These are phyloP conservation scores for Saccharomyces pastorianus DNA, from an alignment of 1,139 yeast species.

Conservation along the genomic window DNA sequence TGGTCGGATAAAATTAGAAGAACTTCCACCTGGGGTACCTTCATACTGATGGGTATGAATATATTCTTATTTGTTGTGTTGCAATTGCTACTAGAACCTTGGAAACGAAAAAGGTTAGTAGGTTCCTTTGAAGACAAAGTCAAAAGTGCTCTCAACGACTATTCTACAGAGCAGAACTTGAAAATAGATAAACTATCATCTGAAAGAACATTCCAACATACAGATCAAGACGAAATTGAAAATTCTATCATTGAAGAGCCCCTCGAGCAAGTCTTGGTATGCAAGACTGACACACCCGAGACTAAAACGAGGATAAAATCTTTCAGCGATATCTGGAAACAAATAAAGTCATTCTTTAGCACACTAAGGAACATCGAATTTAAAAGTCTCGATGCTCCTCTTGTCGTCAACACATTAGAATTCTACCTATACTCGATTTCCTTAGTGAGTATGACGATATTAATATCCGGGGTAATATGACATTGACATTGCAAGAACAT, in stretches of 20 bases:
- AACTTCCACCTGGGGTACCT: slow-evolving; percentile 96
- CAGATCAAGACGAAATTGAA: background rate
- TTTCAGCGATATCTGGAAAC: background rate
- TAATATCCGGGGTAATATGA: background rate
- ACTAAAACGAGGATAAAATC: background rate
- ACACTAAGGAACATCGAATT: background rate
- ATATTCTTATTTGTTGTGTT: slow-evolving; percentile 68
- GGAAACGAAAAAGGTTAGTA: slow-evolving; percentile 78
- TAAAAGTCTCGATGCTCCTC: background rate
- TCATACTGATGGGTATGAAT: slow-evolving; percentile 83
- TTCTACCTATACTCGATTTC: background rate
- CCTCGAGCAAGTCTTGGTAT: background rate
- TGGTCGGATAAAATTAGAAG: slow-evolving; percentile 96
- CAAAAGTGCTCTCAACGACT: slow-evolving; percentile 43
- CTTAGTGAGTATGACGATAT: background rate
- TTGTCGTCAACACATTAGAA: background rate
- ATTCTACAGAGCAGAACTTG: slow-evolving; percentile 26
- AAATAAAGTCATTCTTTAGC: background rate
- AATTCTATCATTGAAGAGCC: background rate
- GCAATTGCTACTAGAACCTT: slow-evolving; percentile 85
- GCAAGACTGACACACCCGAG: background rate
- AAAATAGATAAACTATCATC: slow-evolving; percentile 5
- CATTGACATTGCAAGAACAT: background rate
- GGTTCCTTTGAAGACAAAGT: slow-evolving; percentile 79
- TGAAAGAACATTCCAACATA: background rate